Conservation (phyloP, 306 rosid species). For the Acacia acuminata region DNA sequence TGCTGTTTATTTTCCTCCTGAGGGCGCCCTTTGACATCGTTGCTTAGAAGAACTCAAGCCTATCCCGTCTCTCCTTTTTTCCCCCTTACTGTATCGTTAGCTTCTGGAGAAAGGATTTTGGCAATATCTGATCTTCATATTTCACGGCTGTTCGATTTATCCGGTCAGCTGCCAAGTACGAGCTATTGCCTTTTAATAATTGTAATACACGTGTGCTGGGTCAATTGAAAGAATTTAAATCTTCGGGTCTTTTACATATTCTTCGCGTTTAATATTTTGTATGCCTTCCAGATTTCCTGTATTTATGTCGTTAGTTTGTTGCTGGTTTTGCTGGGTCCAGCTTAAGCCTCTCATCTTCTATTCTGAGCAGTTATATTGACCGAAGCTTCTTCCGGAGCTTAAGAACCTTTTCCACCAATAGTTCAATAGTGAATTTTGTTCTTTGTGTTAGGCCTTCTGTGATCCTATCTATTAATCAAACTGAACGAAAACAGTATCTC, state of each 20-base stretch:
- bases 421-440: constrained; percentile 5
- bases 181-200: constrained; percentile 11
- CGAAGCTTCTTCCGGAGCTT: constrained; percentile 18
- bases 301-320: constrained; percentile 13
- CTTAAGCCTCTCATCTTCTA: not conserved
- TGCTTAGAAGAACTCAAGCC: not conserved
- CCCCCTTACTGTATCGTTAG: not conserved
- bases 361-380: constrained; percentile 31
- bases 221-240: constrained; percentile 34
- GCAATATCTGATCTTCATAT: constrained; percentile 11
- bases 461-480: not conserved
- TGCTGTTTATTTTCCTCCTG: not conserved
- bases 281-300: not conserved
- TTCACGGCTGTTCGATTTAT: not conserved
- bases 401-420: constrained; percentile 17
- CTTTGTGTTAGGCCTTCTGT: not conserved
- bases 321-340: constrained; percentile 25
- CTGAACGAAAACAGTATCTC: not conserved
- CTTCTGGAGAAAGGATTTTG: not conserved
- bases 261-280: not conserved
- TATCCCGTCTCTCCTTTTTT: constrained; percentile 10
- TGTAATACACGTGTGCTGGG: constrained; percentile 16
- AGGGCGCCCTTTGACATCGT: not conserved
- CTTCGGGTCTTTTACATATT: not conserved
- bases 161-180: constrained; percentile 15